A percentile compares a stretch with the other conserved stretches of the same genome.
These are phyloP conservation scores for Psilocybe mexicana DNA, from an alignment of 1,284 basidiomycete species.

Conservation along the genomic window DNA sequence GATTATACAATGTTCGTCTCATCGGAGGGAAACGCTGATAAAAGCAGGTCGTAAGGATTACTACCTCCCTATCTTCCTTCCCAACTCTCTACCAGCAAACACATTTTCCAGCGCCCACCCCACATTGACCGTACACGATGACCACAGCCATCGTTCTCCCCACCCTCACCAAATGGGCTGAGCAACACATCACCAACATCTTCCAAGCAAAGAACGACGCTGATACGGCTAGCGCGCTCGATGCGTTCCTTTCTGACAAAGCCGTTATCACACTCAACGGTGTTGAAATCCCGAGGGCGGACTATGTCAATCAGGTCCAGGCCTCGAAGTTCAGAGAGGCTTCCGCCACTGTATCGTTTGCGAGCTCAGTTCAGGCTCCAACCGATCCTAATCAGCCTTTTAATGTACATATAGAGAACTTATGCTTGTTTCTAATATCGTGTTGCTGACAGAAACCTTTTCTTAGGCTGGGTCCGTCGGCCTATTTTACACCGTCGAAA, in stretches of 20 bases:
- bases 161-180: constrained; percentile 22
- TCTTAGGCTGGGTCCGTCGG: constrained; percentile 27
- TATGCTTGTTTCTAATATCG: too few species aligned
- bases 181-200: constrained; percentile 23
- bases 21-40: background rate
- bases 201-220: constrained; percentile 19
- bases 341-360: constrained; percentile 27
- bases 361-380: constrained; percentile 25
- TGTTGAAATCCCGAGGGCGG: constrained; percentile 27
- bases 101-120: too few species aligned
- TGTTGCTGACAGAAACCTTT: background rate
- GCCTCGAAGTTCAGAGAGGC: constrained; percentile 29
- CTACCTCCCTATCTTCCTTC: background rate
- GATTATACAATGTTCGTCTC: background rate
- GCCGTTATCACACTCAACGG: constrained; percentile 32
- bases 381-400: constrained; percentile 16
- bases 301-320: constrained; percentile 30
- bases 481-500: constrained; percentile 27
- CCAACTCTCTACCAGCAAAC: background rate
- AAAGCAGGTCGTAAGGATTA: background rate
- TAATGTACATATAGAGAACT: constrained; percentile 18
- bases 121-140: constrained; percentile 13
- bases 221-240: constrained; percentile 20
- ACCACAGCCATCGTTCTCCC: constrained; percentile 21
- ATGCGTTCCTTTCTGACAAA: constrained; percentile 27